Evolutionary conservation across 441 rosid species (phyloP).

Genomic region (Melastoma candidum): DNA sequence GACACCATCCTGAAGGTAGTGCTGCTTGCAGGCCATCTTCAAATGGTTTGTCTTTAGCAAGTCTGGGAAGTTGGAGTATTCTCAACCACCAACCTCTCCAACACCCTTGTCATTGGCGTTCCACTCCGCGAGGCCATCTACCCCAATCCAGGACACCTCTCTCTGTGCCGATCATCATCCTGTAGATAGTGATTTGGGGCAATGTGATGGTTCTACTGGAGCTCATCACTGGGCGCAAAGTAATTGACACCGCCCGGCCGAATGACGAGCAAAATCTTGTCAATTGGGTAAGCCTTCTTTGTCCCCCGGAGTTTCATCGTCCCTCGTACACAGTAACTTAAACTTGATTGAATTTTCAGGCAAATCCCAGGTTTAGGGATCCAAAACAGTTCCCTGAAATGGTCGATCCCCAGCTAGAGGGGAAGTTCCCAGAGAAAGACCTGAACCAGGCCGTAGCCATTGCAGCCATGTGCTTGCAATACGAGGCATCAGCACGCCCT

Average conservation of each 20-base stretch:
- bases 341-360: not conserved
- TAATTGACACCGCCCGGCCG: not conserved
- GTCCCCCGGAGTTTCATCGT: too few species aligned
- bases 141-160: too few species aligned
- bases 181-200: too few species aligned
- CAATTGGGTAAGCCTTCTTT: not conserved
- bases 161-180: too few species aligned
- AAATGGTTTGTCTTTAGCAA: too few species aligned
- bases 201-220: not conserved
- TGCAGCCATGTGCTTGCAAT: not conserved
- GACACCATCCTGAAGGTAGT: too few species aligned
- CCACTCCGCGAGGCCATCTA: too few species aligned
- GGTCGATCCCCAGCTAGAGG: not conserved
- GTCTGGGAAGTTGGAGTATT: too few species aligned
- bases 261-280: constrained; percentile 1
- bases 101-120: too few species aligned
- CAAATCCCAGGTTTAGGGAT: not conserved
- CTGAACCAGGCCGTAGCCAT: constrained; percentile 3
- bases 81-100: too few species aligned
- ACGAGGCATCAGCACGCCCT: not conserved
- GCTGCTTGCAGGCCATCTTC: too few species aligned
- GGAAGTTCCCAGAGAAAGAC: not conserved
- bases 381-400: not conserved
- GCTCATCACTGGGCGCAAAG: constrained; percentile 1
- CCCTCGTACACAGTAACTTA: too few species aligned